A percentile compares a stretch with the other conserved stretches of the same genome.
These are phyloP conservation scores for Anethum foeniculum DNA, from an alignment of 140 eudicot species.

Conservation along the genomic window DNA sequence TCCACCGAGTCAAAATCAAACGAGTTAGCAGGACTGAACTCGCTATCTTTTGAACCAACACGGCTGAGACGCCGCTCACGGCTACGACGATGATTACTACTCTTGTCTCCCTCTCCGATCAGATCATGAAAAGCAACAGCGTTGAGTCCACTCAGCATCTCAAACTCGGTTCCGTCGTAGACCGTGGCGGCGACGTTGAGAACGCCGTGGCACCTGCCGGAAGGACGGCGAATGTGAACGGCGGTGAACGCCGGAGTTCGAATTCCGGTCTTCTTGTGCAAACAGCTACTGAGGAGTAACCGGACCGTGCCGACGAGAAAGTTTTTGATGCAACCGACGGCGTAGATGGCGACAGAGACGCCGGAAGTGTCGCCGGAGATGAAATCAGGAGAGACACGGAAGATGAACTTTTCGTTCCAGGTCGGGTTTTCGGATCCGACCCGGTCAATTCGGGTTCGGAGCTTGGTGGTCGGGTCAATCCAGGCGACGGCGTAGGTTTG, in stretches of 20 bases:
- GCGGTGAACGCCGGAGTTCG: conserved; percentile 69
- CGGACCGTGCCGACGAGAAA: conserved; percentile 65
- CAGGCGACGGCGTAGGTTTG: conserved; percentile 83
- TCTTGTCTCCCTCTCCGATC: conserved; percentile 36
- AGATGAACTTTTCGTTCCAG: conserved; percentile 54
- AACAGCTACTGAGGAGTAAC: conserved; percentile 49
- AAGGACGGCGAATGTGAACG: conserved; percentile 76
- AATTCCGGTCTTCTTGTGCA: conserved; percentile 23
- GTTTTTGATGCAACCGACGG: conserved; percentile 63
- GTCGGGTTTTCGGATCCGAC: conserved; percentile 35
- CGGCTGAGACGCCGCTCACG: conserved; percentile 47
- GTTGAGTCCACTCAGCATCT: conserved; percentile 32
- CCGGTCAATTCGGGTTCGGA: conserved; percentile 45
- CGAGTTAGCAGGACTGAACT: conserved; percentile 39
- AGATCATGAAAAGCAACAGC: conserved; percentile 63
- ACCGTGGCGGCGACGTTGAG: conserved; percentile 70
- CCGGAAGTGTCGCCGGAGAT: conserved; percentile 74
- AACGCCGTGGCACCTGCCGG: conserved; percentile 80
- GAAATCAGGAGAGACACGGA: conserved; percentile 63
- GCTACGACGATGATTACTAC: conserved; percentile 16
- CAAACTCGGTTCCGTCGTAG: conserved; percentile 34
- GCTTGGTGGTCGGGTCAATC: conserved; percentile 50
- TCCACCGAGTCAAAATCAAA: conserved; percentile 49
- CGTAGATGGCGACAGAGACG: conserved; percentile 65
- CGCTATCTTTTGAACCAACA: conserved; percentile 41